These are phyloP conservation scores for Teunomyces lycoperdinae DNA, from an alignment of 805 yeast species.

Conservation along the genomic window DNA sequence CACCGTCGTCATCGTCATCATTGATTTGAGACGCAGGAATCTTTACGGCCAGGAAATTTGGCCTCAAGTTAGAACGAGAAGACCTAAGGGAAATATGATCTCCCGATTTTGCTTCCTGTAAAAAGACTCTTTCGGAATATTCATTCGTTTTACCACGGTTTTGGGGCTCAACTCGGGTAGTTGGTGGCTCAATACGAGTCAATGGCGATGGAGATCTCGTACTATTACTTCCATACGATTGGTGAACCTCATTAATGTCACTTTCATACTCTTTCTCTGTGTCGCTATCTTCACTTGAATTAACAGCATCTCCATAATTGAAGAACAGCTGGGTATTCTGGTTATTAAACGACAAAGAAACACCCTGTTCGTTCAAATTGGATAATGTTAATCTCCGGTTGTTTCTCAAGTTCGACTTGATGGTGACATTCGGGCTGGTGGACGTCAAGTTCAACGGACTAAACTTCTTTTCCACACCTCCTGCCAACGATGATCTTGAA, in stretches of 20 bases:
- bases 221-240: slow-evolving; percentile 1
- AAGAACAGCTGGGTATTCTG: slow-evolving; percentile 28
- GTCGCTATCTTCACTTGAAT: slow-evolving; percentile 23
- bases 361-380: slow-evolving; percentile 69
- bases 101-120: slow-evolving; percentile 10
- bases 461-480: slow-evolving; percentile 11
- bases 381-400: slow-evolving; percentile 53
- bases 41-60: slow-evolving; percentile 68
- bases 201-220: slow-evolving; percentile 2
- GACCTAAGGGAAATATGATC: slow-evolving; percentile 33
- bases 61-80: slow-evolving; percentile 42
- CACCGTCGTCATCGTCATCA: slow-evolving; percentile 62
- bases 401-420: slow-evolving; percentile 14
- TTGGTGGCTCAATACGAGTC: neutral
- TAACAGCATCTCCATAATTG: slow-evolving; percentile 21
- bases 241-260: neutral
- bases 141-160: neutral
- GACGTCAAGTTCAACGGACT: slow-evolving; percentile 24
- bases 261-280: slow-evolving; percentile 18
- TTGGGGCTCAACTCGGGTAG: neutral
- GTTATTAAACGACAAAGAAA: slow-evolving; percentile 69
- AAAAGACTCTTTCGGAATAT: neutral
- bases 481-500: neutral
- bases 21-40: slow-evolving; percentile 65
- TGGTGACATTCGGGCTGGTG: slow-evolving; percentile 16